These are phyloP conservation scores for Lanmaoa rubissima DNA, from an alignment of 768 basidiomycete species.

Conservation along the genomic window DNA sequence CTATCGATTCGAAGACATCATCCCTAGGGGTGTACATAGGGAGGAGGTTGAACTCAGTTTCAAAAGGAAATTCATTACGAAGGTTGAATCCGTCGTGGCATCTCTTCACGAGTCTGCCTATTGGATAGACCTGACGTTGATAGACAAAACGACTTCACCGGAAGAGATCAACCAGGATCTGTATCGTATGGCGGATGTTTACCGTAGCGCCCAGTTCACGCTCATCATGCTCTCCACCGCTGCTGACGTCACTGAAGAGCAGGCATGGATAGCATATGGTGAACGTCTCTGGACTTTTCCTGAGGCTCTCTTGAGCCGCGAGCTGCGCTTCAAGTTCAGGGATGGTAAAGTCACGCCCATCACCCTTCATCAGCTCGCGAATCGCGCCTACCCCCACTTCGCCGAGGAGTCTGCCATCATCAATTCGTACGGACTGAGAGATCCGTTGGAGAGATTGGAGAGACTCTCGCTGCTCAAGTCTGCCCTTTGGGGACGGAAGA, in stretches of 20 bases:
- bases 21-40: not conserved
- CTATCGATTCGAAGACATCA: conserved; percentile 15
- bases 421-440: conserved; percentile 18
- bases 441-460: conserved; percentile 26
- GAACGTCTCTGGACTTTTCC: conserved; percentile 27
- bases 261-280: conserved; percentile 18
- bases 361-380: conserved; percentile 24
- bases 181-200: conserved; percentile 25
- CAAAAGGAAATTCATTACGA: not conserved
- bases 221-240: conserved; percentile 17
- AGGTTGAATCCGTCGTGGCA: not conserved
- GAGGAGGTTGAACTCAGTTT: not conserved
- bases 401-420: conserved; percentile 22
- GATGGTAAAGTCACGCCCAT: conserved; percentile 11
- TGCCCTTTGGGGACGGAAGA: conserved; percentile 25
- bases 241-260: not conserved
- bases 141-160: not conserved
- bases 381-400: conserved; percentile 16
- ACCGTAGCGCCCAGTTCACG: conserved; percentile 22
- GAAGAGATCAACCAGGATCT: conserved; percentile 18
- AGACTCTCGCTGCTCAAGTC: conserved; percentile 21
- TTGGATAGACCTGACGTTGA: conserved; percentile 20
- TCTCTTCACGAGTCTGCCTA: conserved; percentile 18
- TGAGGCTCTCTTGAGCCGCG: conserved; percentile 20
- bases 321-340: conserved; percentile 17